Evolutionary conservation across 805 yeast genomes (phyloP), one percentile per base, ranked within the genome.

Genomic region (Maudiozyma serrabonitensis): DNA sequence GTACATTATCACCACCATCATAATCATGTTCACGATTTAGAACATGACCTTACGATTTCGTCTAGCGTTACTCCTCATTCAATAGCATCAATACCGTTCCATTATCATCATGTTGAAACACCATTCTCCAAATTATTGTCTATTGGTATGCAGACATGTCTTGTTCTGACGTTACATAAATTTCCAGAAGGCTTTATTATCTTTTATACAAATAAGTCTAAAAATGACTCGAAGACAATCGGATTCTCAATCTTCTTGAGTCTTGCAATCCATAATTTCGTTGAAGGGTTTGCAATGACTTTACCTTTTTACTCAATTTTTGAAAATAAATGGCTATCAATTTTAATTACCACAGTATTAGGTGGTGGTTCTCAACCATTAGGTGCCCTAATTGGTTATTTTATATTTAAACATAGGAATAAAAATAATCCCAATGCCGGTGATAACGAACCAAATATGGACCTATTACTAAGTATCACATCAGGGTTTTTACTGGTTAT

Each of bases 121-220:
- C 90, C 93, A 1, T 69, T 83, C 16, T 82, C 95, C 0, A 75
- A 87, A 50, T 68, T 91, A n/a, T 67, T 91, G 11, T 79, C 95
- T 5, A 88, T 91, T 50, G 97, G 96, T 3, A 64, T 93, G 21
- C 97, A 93, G 64, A 91, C 98, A 0, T 81, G 90, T 6, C 64
- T 90, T 46, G 98, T 95, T 0, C 79, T 91, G 28, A 78, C 95
- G 0, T 68, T 93, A 28, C 99, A 91, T 69, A 90, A 93, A 63
- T 74, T 91, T 25, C 99, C 99, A 0, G 99, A 91, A 67, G 99
- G 99, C 0, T 87, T 91, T 60, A 81, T 91, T 48, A 84, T 95
- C 43, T 91, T 79, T 63, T 67, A 64, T 47, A 64, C 85, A 84
- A 34, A 89, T 93, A 51, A 56, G 32, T 43, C 56, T 2, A 54